Evolutionary conservation across 2,329 filamentous ascomycete species (phyloP).

Genomic region (Dactylellina cionopaga): DNA sequence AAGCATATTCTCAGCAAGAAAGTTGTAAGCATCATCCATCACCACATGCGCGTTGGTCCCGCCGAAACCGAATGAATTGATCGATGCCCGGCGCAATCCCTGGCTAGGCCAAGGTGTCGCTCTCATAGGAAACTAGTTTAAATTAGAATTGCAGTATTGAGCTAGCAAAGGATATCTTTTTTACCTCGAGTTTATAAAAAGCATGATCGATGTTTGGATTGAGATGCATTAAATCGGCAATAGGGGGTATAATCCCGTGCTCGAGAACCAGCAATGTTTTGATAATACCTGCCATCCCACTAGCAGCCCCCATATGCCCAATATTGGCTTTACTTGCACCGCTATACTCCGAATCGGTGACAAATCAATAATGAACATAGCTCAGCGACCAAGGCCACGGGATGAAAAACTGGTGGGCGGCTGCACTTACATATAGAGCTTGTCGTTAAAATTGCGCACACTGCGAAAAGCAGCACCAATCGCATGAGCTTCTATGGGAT

Average conservation of each 20-base stretch:
- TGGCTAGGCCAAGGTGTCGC: constrained; percentile 3
- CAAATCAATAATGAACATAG: background rate
- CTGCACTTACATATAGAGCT: constrained; percentile 25
- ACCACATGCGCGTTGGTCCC: constrained; percentile 55
- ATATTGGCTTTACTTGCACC: constrained; percentile 69
- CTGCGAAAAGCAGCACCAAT: constrained; percentile 27
- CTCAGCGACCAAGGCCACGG: constrained; percentile 57
- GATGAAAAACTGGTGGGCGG: constrained; percentile 63
- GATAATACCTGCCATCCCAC: constrained; percentile 67
- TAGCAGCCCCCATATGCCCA: constrained; percentile 67
- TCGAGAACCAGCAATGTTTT: constrained; percentile 67
- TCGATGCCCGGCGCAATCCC: constrained; percentile 12
- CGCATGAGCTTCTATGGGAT: constrained; percentile 31
- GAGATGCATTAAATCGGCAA: constrained; percentile 42
- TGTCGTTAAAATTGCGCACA: background rate
- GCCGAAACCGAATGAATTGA: constrained; percentile 59
- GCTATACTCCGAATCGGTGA: constrained; percentile 54
- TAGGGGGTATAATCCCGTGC: constrained; percentile 63
- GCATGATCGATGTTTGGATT: constrained; percentile 21
- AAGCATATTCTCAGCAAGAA: background rate
- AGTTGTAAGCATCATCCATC: constrained; percentile 18
- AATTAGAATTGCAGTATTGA: background rate
- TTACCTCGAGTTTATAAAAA: constrained; percentile 42
- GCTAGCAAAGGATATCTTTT: background rate
- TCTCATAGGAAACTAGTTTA: constrained; percentile 27